phyloP scores from a whole-genome alignment of 208 protist genomes.

The Trichomonas vaginalis region DNA sequence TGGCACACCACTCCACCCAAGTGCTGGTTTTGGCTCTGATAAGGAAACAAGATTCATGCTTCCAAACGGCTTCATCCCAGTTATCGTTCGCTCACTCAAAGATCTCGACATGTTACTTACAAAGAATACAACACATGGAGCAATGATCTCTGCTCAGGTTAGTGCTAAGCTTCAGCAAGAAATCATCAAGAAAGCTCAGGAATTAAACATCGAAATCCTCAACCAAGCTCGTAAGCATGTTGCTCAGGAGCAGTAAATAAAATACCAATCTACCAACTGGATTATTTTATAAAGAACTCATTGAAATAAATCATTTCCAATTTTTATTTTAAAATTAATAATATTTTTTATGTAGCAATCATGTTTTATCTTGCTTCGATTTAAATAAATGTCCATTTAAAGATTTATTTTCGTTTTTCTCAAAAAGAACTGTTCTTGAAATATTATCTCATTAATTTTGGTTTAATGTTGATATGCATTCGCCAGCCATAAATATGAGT shows the following conservation, averaged over 20 bases:
- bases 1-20: constrained; percentile 80
- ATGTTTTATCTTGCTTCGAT: too few relatives aligned
- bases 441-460: too few relatives aligned
- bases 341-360: too few relatives aligned
- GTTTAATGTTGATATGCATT: too few relatives aligned
- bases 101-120: constrained; percentile 95
- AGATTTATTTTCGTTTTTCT: too few relatives aligned
- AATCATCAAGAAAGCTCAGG: constrained; percentile 79
- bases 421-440: too few relatives aligned
- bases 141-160: constrained; percentile 75
- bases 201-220: constrained; percentile 84
- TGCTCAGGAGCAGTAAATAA: neutral
- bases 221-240: constrained; percentile 43
- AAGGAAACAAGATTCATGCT: constrained; percentile 77
- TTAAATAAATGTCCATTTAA: too few relatives aligned
- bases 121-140: constrained; percentile 93
- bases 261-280: too few relatives aligned
- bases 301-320: too few relatives aligned
- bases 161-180: constrained; percentile 74
- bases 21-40: constrained; percentile 86
- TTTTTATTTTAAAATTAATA: too few relatives aligned
- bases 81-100: constrained; percentile 62
- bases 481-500: too few relatives aligned
- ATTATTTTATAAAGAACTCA: too few relatives aligned
- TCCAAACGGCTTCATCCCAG: constrained; percentile 84